Base-by-base conservation (phyloP, 2,329 filamentous ascomycete genomes). In the Cladosporium sp. region DNA sequence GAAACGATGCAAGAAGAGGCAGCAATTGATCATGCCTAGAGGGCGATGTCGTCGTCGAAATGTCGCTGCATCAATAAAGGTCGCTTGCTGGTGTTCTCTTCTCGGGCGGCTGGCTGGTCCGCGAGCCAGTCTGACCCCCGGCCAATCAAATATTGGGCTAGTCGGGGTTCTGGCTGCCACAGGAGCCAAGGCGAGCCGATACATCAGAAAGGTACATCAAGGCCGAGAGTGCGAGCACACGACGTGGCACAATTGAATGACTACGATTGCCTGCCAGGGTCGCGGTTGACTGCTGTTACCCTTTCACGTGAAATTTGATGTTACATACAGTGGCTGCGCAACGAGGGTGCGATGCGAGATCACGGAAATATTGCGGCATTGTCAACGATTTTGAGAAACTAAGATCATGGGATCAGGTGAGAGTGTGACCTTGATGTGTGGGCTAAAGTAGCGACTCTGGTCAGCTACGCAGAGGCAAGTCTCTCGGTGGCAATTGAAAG, bases 291-390 rank as follows among this genome's bases (percentile, higher is more conserved):
- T 50, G 3, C 25, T 50, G 28, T 9, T 12, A 14, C 11, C 3
- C 8, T n/a, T 50, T 36, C 45, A 50, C 28, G 28, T 50, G 45
- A 17, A 50, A 17, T 50, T n/a, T 11, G 3, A 12, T 17, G 1
- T 25, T 11, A 22, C 12, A 12, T 12, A 34, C 11, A 34, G 2
- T 34, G 30, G 11, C 30, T 34, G 30, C 30, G 30, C 30, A 34
- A 34, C 30, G 30, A 28, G 42, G 22, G 20, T 28, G 42, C 42
- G 42, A 45, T 22, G 22, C 42, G 22, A 45, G 42, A 12, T 20
- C n/a, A n/a, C 52, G 52, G 52, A 56, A 47, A 56, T 56, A 56
- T 56, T 56, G 52, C 52, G 52, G 52, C 50, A 52, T 19, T n/a
- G 28, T 50, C 45, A 36, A 20, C 25, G 45, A 45, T 45, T 45